Percentiles rank a stretch among this genome's conserved stretches.
These are phyloP conservation scores for Botrytis pseudocinerea DNA, from an alignment of 2,329 filamentous ascomycete species.

Conservation along the genomic window DNA sequence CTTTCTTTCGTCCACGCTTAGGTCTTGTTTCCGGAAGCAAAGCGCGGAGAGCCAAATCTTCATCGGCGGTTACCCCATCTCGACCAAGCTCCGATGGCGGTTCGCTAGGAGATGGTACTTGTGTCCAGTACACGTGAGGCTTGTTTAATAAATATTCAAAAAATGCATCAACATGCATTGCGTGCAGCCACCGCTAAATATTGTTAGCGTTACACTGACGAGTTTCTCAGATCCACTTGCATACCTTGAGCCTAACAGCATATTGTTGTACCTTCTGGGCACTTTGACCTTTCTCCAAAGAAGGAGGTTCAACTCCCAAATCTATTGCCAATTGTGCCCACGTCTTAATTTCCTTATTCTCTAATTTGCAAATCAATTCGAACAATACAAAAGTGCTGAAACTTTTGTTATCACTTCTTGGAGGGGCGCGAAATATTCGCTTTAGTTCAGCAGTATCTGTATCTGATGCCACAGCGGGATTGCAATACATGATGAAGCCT, in stretches of 20 bases:
- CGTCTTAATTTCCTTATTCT: conserved; percentile 82
- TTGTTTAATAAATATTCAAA: conserved; percentile 86
- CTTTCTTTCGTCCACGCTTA: conserved; percentile 62
- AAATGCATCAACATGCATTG: conserved; percentile 92
- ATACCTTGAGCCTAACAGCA: conserved; percentile 84
- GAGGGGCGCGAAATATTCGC: conserved; percentile 75
- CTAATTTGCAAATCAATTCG: conserved; percentile 75
- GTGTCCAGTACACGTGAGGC: conserved; percentile 75
- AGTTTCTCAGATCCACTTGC: conserved; percentile 28
- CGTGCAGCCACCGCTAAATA: conserved; percentile 85
- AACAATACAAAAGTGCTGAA: conserved; percentile 79
- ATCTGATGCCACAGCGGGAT: conserved; percentile 72
- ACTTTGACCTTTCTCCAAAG: conserved; percentile 79
- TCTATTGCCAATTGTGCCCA: conserved; percentile 87
- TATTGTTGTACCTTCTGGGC: conserved; percentile 95
- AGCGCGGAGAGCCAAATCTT: conserved; percentile 84
- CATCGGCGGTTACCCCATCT: conserved; percentile 81
- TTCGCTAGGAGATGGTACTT: conserved; percentile 66
- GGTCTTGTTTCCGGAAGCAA: conserved; percentile 74
- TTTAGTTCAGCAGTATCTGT: conserved; percentile 70
- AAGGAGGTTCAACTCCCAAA: conserved; percentile 84
- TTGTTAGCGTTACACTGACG: conserved; percentile 27
- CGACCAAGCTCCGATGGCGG: conserved; percentile 65
- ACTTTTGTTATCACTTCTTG: conserved; percentile 82
- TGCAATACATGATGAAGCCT: conserved; percentile 85